phyloP scores from a whole-genome alignment of 1,284 basidiomycete genomes.

The Ganoderma meredithae region DNA sequence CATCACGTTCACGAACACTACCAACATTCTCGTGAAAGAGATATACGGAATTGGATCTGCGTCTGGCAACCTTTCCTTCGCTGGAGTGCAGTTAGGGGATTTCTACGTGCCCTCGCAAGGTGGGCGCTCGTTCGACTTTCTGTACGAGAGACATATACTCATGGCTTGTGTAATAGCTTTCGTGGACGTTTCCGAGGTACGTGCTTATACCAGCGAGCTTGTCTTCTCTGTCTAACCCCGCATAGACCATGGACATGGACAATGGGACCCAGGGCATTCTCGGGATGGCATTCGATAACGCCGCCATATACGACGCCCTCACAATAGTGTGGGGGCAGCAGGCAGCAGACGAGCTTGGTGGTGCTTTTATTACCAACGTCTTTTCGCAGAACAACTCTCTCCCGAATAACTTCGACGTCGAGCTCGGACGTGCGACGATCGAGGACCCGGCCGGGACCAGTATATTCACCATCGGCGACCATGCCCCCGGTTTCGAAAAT shows the following conservation, averaged over 20 bases:
- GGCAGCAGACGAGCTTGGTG: constrained; percentile 10
- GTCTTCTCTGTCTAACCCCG: neutral
- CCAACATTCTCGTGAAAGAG: constrained; percentile 20
- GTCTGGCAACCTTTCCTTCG: constrained; percentile 35
- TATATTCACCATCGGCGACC: constrained; percentile 41
- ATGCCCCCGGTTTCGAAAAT: constrained; percentile 30
- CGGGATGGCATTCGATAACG: constrained; percentile 66
- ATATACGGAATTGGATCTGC: constrained; percentile 36
- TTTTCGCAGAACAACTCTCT: constrained; percentile 22
- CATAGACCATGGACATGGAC: constrained; percentile 36
- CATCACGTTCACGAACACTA: constrained; percentile 32
- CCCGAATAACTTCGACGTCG: constrained; percentile 41
- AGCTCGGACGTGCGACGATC: constrained; percentile 37
- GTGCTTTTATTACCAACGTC: constrained; percentile 20
- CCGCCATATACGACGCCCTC: constrained; percentile 54
- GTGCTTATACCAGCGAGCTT: neutral
- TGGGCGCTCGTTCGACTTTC: constrained; percentile 9
- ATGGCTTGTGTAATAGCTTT: constrained; percentile 31
- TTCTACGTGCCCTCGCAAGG: constrained; percentile 40
- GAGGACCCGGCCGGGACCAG: constrained; percentile 34
- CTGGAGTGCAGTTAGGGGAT: constrained; percentile 36
- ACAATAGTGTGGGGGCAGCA: constrained; percentile 7
- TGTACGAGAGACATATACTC: neutral
- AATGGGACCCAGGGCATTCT: constrained; percentile 62
- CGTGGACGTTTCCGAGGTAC: constrained; percentile 24